These are phyloP conservation scores for Myxozyma kluyveri DNA, from an alignment of 805 yeast genomes.

Conservation along the genomic window DNA sequence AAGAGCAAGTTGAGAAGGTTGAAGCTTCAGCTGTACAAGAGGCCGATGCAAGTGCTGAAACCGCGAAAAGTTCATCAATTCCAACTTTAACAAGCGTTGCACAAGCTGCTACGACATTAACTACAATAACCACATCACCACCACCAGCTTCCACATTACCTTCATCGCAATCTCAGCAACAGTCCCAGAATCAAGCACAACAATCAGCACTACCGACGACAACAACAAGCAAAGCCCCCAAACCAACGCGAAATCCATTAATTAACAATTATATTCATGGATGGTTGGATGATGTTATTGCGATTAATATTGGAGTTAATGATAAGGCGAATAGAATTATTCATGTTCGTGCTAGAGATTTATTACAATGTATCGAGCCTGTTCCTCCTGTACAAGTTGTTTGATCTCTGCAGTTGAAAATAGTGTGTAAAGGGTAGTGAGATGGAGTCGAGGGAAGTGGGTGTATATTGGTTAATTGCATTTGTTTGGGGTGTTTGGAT, in stretches of 20 bases:
- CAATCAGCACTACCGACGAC: neutral
- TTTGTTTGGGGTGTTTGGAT: too few relatives aligned
- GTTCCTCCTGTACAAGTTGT: too few relatives aligned
- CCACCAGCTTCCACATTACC: neutral
- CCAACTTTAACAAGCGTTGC: neutral
- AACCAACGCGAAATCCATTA: neutral
- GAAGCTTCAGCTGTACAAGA: neutral
- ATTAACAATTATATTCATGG: constrained; percentile 13
- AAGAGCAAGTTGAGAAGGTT: neutral
- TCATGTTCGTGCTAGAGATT: constrained; percentile 12
- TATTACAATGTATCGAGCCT: constrained; percentile 14
- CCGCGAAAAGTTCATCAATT: neutral
- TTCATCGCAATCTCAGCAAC: neutral
- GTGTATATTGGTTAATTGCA: too few relatives aligned
- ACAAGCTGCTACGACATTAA: neutral
- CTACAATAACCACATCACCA: neutral
- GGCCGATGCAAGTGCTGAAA: neutral
- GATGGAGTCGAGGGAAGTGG: too few relatives aligned
- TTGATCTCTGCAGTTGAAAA: too few relatives aligned
- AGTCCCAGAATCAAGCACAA: neutral
- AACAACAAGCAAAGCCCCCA: neutral
- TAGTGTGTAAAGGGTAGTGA: too few relatives aligned
- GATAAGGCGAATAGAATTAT: constrained; percentile 12
- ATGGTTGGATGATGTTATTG: constrained; percentile 17
- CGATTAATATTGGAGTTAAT: constrained; percentile 9